Conservation (phyloP, 139 green algal genomes). For the Monoraphidium neglectum region DNA sequence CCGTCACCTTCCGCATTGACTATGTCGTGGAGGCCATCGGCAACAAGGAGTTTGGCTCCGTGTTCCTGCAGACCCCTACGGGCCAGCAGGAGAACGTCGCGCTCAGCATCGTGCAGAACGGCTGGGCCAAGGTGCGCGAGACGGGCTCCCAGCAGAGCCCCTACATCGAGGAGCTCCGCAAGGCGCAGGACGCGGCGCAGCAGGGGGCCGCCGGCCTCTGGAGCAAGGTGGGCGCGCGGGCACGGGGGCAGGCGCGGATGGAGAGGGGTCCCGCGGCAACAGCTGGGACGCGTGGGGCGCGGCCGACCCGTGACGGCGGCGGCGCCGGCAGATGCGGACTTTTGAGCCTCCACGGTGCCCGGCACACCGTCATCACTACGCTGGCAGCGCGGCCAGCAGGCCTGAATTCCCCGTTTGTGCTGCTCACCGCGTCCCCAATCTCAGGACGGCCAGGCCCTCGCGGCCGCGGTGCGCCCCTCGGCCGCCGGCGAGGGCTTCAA, state of each 20-base stretch:
- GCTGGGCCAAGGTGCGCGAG: constrained; percentile 80
- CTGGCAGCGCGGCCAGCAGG: too few species aligned
- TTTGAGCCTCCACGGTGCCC: too few species aligned
- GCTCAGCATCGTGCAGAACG: constrained; percentile 64
- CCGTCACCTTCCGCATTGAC: constrained; percentile 90
- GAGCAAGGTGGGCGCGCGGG: constrained; percentile 62
- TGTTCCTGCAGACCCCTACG: constrained; percentile 69
- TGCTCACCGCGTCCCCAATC: not conserved
- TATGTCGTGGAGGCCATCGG: constrained; percentile 84
- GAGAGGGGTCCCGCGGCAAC: not conserved
- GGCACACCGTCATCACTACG: too few species aligned
- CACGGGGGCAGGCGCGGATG: not conserved
- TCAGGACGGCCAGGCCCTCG: constrained; percentile 44
- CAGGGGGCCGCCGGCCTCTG: constrained; percentile 71
- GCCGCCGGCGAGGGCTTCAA: constrained; percentile 44
- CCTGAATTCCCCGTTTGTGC: not conserved
- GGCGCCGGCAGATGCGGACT: too few species aligned
- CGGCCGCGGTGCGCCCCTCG: constrained; percentile 41
- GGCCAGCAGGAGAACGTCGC: constrained; percentile 80
- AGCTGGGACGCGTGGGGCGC: too few species aligned
- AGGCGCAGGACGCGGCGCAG: constrained; percentile 76
- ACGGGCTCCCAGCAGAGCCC: constrained; percentile 71
- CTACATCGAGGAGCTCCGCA: constrained; percentile 82
- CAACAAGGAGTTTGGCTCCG: constrained; percentile 89
- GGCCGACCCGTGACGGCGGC: too few species aligned